phyloP scores from a whole-genome alignment of 768 basidiomycete species.

The Leccinum barrowsii region DNA sequence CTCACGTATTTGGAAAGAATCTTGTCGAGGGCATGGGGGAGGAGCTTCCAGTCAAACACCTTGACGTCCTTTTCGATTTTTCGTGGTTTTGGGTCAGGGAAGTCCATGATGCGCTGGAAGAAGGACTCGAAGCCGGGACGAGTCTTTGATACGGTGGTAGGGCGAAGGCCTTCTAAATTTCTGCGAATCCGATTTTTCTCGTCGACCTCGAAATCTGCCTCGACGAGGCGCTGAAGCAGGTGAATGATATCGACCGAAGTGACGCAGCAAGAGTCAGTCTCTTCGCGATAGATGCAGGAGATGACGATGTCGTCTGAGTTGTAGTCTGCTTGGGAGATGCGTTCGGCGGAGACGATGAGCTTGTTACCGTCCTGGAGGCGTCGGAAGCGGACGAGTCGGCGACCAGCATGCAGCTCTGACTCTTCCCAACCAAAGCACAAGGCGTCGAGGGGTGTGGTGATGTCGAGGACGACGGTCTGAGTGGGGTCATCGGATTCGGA shows the following conservation, averaged over 20 bases:
- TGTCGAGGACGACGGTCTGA: conserved; percentile 57
- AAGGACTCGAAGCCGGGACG: conserved; percentile 78
- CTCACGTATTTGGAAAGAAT: conserved; percentile 83
- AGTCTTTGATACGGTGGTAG: conserved; percentile 86
- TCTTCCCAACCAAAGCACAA: conserved; percentile 58
- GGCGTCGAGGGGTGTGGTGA: conserved; percentile 52
- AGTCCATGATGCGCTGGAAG: conserved; percentile 95
- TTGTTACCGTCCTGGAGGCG: conserved; percentile 73
- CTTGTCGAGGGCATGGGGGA: conserved; percentile 73
- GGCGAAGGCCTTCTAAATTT: conserved; percentile 90
- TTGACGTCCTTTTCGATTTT: conserved; percentile 98
- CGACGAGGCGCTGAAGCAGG: conserved; percentile 76
- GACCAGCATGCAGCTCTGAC: conserved; percentile 63
- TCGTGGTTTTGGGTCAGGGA: conserved; percentile 88
- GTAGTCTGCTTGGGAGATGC: conserved; percentile 72
- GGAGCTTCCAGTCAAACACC: conserved; percentile 71
- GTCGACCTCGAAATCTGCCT: conserved; percentile 79
- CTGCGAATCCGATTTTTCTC: conserved; percentile 96
- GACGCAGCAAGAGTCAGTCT: conserved; percentile 73
- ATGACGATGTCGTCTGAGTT: conserved; percentile 75
- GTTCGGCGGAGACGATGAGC: conserved; percentile 76
- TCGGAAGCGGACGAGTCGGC: conserved; percentile 85
- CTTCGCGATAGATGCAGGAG: conserved; percentile 90
- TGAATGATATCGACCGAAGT: conserved; percentile 97
- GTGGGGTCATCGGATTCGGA: conserved; percentile 40